Percentiles rank a stretch among this genome's conserved stretches.
Evolutionary conservation across 2,329 filamentous ascomycete genomes (phyloP).

Genomic region (Ramularia collo-cygni): DNA sequence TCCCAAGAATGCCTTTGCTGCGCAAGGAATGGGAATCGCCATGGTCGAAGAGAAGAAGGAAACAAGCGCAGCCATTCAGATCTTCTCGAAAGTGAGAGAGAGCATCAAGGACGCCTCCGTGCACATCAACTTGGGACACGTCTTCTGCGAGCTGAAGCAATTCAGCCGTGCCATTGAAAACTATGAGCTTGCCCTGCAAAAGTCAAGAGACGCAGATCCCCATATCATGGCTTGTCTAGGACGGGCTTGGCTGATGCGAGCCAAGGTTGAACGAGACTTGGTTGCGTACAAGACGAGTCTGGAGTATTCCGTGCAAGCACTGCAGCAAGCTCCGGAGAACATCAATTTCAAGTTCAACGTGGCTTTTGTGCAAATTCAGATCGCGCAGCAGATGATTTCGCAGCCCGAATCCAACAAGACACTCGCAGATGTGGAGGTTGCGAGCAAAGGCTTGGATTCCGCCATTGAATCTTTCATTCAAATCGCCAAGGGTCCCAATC

Average conservation of each 20-base stretch:
- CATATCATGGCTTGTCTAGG: constrained; percentile 79
- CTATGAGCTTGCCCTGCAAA: constrained; percentile 78
- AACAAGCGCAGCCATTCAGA: constrained; percentile 69
- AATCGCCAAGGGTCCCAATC: constrained; percentile 54
- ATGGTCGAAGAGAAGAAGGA: constrained; percentile 93
- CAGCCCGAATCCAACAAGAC: constrained; percentile 71
- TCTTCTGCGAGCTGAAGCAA: constrained; percentile 84
- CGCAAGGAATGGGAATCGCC: constrained; percentile 91
- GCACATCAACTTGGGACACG: constrained; percentile 87
- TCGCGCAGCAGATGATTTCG: constrained; percentile 71
- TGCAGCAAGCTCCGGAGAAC: constrained; percentile 65
- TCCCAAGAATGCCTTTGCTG: constrained; percentile 89
- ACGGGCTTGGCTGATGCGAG: constrained; percentile 78
- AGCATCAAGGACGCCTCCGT: constrained; percentile 79
- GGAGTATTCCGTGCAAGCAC: constrained; percentile 61
- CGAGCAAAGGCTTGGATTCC: constrained; percentile 71
- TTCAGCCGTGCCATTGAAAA: constrained; percentile 87
- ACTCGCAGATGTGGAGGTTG: constrained; percentile 71
- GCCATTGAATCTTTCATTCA: constrained; percentile 66
- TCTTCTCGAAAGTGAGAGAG: constrained; percentile 85
- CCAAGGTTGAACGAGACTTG: constrained; percentile 59
- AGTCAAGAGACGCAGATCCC: constrained; percentile 63
- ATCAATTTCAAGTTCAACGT: constrained; percentile 96
- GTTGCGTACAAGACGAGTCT: constrained; percentile 58
- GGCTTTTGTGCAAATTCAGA: constrained; percentile 92